Conservation (phyloP, 352 stramenopile species). For the Discostella stelligera region DNA sequence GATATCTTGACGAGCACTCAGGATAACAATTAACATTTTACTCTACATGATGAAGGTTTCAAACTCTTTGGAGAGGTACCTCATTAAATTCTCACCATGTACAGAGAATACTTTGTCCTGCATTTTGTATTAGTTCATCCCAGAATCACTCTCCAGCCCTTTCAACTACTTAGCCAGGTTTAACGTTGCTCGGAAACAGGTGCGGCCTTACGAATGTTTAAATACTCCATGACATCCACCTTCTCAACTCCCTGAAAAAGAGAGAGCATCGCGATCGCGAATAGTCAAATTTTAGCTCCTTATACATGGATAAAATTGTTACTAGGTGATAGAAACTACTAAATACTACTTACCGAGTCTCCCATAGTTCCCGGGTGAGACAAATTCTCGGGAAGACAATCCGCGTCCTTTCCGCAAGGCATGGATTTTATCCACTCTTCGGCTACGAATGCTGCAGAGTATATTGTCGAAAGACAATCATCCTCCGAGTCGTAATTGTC, state of each 20-base stretch:
- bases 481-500: constrained; percentile 65
- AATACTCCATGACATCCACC: constrained; percentile 75
- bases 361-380: constrained; percentile 53
- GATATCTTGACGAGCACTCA: not conserved
- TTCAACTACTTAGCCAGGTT: not conserved
- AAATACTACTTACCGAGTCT: constrained; percentile 19
- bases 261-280: not conserved
- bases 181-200: constrained; percentile 27
- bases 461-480: constrained; percentile 73
- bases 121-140: not conserved
- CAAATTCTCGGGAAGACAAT: constrained; percentile 73
- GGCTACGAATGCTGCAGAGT: constrained; percentile 69
- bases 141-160: not conserved
- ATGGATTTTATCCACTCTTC: constrained; percentile 79
- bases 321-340: not conserved
- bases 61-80: not conserved
- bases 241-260: constrained; percentile 46
- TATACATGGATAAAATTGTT: not conserved
- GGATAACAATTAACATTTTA: not conserved
- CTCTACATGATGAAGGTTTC: not conserved
- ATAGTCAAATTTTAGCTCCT: not conserved
- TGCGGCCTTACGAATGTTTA: constrained; percentile 58
- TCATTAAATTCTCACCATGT: not conserved
- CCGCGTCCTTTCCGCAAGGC: constrained; percentile 62
- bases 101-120: not conserved